phyloP scores from a whole-genome alignment of 805 yeast species.

The Suhomyces tanzawaensis region DNA sequence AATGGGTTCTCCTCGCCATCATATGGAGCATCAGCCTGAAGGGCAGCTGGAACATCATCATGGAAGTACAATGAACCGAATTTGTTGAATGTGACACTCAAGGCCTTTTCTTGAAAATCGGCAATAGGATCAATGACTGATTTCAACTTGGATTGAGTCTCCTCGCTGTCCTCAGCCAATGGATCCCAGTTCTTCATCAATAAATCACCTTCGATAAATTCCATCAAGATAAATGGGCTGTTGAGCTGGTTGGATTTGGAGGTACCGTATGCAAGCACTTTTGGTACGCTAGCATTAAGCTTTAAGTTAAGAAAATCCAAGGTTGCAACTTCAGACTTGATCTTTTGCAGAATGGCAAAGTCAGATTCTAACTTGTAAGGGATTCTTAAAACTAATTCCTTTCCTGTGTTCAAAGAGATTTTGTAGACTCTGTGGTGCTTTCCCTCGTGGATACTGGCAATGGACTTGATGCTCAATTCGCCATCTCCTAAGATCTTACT shows the following conservation, averaged over 20 bases:
- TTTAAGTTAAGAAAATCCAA: constrained; percentile 74
- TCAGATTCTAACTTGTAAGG: constrained; percentile 80
- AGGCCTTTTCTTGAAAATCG: constrained; percentile 57
- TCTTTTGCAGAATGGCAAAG: constrained; percentile 58
- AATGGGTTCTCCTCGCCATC: constrained; percentile 58
- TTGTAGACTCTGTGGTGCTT: constrained; percentile 88
- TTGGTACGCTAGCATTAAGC: constrained; percentile 68
- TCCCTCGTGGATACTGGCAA: constrained; percentile 88
- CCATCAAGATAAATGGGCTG: constrained; percentile 79
- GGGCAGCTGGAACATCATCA: constrained; percentile 54
- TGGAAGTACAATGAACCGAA: constrained; percentile 83
- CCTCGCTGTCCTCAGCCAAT: constrained; percentile 55
- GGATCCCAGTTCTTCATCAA: constrained; percentile 94
- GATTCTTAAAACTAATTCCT: constrained; percentile 70
- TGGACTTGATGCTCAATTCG: constrained; percentile 55
- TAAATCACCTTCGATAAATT: constrained; percentile 72
- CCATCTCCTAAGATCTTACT: constrained; percentile 42
- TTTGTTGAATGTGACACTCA: constrained; percentile 59
- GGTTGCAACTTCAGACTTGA: constrained; percentile 91
- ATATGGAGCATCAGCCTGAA: constrained; percentile 47
- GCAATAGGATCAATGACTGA: constrained; percentile 71
- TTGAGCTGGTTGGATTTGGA: constrained; percentile 60
- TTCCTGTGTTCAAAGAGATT: constrained; percentile 59
- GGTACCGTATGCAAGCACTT: constrained; percentile 65
- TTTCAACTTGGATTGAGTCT: constrained; percentile 49